A percentile compares a stretch with the other conserved stretches of the same genome.
These are phyloP conservation scores for Candida sithepensis DNA, from an alignment of 805 yeast genomes.

Conservation along the genomic window DNA sequence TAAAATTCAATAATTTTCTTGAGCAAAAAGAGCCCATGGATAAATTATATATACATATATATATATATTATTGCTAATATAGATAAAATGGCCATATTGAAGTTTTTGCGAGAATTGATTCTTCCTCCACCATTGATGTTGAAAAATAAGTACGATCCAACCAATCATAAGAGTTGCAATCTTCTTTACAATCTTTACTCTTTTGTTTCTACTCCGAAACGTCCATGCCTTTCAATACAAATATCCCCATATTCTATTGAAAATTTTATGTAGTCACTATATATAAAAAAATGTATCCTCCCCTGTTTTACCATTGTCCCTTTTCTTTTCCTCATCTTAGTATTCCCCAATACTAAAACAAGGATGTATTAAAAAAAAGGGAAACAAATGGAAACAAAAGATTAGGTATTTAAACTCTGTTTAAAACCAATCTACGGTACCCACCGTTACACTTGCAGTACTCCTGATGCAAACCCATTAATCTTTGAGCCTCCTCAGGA, in stretches of 20 bases:
- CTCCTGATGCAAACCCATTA: conserved; percentile 44
- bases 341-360: background rate
- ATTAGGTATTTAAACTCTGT: conserved; percentile 10
- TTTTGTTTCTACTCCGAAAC: background rate
- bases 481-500: conserved; percentile 45
- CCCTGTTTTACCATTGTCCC: too few species aligned
- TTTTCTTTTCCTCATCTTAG: background rate
- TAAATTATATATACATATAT: too few species aligned
- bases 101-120: too few species aligned
- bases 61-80: too few species aligned
- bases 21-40: too few species aligned
- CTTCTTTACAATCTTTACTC: background rate
- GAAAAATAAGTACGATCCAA: too few species aligned
- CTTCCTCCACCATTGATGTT: too few species aligned
- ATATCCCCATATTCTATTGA: conserved; percentile 3
- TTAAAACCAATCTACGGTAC: conserved; percentile 40
- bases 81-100: too few species aligned
- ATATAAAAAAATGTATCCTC: background rate
- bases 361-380: too few species aligned
- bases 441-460: conserved; percentile 46
- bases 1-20: too few species aligned
- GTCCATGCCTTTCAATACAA: too few species aligned
- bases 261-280: background rate
- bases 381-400: background rate
- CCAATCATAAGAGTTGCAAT: too few species aligned